Conservation (phyloP, 306 rosid species). For the Cucumis hystrix region DNA sequence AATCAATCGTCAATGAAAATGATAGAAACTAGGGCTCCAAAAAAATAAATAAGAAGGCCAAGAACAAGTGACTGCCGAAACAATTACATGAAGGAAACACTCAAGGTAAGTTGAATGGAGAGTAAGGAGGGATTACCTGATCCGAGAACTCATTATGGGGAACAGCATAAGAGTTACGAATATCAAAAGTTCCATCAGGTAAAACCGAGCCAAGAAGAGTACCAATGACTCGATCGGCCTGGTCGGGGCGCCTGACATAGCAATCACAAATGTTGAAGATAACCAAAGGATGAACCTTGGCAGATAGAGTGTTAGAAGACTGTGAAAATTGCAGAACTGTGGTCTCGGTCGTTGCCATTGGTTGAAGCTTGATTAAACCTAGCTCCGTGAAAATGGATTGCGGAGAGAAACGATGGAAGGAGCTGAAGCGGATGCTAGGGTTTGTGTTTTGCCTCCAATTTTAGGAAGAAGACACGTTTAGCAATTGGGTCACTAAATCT, state of each 20-base stretch:
- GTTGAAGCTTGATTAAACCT: background rate
- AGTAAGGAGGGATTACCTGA: conserved; percentile 32
- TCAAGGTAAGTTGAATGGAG: background rate
- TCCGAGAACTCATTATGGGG: conserved; percentile 75
- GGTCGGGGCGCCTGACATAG: conserved; percentile 81
- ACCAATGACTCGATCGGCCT: conserved; percentile 85
- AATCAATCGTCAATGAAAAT: background rate
- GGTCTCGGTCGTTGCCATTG: conserved; percentile 59
- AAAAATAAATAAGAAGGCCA: background rate
- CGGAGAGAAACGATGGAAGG: background rate
- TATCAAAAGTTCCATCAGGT: conserved; percentile 72
- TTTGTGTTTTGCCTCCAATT: background rate
- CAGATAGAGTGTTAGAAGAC: conserved; percentile 42
- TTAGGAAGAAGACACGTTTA: background rate
- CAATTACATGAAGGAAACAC: background rate
- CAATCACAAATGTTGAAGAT: conserved; percentile 84
- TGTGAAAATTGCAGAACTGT: conserved; percentile 57
- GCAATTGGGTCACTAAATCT: background rate
- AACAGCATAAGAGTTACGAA: conserved; percentile 86
- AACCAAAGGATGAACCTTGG: conserved; percentile 76
- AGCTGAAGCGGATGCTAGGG: conserved; percentile 5
- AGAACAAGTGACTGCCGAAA: background rate
- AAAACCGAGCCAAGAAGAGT: conserved; percentile 75
- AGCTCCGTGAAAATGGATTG: background rate
- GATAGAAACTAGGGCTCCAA: background rate